Evolutionary conservation across 495 filamentous ascomycete genomes (phyloP).

Genomic region (Podospora pseudoanserina): DNA sequence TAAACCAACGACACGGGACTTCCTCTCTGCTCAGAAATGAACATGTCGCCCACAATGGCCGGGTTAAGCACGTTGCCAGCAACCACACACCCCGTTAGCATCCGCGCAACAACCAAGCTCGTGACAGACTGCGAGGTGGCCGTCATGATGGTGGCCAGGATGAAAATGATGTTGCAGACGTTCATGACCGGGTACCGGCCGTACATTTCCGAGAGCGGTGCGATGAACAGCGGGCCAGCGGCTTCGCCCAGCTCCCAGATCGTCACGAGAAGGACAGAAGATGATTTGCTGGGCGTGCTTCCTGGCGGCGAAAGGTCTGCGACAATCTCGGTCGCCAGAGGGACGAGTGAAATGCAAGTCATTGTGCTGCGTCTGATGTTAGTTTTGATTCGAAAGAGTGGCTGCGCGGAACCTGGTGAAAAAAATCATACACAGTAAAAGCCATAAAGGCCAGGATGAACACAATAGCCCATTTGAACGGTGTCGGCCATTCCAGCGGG

Average conservation of each 20-base stretch:
- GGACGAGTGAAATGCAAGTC: constrained; percentile 55
- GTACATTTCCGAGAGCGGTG: constrained; percentile 54
- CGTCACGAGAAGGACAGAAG: constrained; percentile 54
- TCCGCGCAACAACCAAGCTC: constrained; percentile 46
- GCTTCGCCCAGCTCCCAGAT: constrained; percentile 58
- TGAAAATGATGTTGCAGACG: constrained; percentile 49
- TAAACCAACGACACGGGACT: constrained; percentile 49
- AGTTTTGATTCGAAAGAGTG: neutral
- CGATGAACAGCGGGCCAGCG: constrained; percentile 56
- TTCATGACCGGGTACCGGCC: constrained; percentile 55
- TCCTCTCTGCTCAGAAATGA: constrained; percentile 47
- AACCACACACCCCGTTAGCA: constrained; percentile 50
- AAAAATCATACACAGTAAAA: constrained; percentile 50
- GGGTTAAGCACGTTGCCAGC: constrained; percentile 55
- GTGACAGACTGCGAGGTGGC: constrained; percentile 44
- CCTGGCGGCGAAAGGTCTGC: constrained; percentile 38
- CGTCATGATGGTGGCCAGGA: constrained; percentile 42
- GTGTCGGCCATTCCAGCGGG: constrained; percentile 48
- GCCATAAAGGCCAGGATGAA: constrained; percentile 47
- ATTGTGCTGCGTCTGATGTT: constrained; percentile 39
- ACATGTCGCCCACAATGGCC: constrained; percentile 58
- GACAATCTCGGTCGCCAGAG: constrained; percentile 49
- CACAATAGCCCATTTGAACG: constrained; percentile 51
- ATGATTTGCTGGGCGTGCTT: constrained; percentile 37
- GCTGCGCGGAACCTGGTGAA: neutral